Evolutionary conservation across 1,284 basidiomycete genomes (phyloP).

Genomic region (Meira miltonrushii): DNA sequence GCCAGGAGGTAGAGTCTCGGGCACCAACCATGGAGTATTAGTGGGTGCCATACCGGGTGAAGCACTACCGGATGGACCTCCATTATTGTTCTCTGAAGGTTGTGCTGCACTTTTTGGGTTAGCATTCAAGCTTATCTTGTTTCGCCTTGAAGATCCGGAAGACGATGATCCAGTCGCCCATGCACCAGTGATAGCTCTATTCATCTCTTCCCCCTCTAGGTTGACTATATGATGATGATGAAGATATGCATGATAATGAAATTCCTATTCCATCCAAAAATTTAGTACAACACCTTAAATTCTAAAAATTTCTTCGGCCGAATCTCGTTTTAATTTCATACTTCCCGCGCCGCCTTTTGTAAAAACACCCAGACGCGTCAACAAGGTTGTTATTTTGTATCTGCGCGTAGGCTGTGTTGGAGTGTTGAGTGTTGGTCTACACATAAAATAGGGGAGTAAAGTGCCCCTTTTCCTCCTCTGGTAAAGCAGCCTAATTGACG

Average conservation of each 20-base stretch:
- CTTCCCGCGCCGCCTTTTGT: too few species aligned
- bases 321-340: too few species aligned
- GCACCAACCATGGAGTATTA: not conserved
- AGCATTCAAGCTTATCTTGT: slow-evolving; percentile 6
- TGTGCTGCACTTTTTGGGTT: not conserved
- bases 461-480: too few species aligned
- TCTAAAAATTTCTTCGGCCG: too few species aligned
- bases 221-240: not conserved
- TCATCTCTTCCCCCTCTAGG: slow-evolving; percentile 2
- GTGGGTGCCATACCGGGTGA: not conserved
- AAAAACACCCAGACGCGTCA: too few species aligned
- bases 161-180: slow-evolving; percentile 4
- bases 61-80: not conserved
- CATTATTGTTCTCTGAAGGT: not conserved
- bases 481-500: too few species aligned
- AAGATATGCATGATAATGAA: not conserved
- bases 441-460: too few species aligned
- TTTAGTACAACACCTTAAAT: too few species aligned
- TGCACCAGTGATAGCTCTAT: slow-evolving; percentile 9
- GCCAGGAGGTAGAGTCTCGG: not conserved
- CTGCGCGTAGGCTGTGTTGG: too few species aligned
- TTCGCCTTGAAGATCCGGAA: not conserved
- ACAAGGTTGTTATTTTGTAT: too few species aligned
- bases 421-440: too few species aligned
- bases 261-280: too few species aligned